Evolutionary conservation across 2,329 filamentous ascomycete genomes (phyloP).

Genomic region (Mariannaea sp.): DNA sequence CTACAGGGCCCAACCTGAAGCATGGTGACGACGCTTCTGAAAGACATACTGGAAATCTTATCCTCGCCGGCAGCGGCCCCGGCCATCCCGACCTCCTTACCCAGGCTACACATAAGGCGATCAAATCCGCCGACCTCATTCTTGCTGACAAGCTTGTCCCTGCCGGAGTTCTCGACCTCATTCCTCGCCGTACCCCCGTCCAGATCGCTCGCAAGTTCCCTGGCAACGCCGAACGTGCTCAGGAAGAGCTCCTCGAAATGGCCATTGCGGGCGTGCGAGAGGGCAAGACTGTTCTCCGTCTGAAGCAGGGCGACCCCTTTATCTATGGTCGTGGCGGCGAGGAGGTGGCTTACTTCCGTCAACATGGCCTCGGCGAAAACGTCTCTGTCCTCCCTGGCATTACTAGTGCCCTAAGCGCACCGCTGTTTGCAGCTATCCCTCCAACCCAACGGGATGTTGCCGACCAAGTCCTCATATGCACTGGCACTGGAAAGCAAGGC

Average conservation of each 20-base stretch:
- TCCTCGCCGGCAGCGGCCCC: slow-evolving; percentile 89
- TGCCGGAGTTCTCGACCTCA: slow-evolving; percentile 81
- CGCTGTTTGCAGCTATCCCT: slow-evolving; percentile 86
- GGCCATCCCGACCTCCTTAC: slow-evolving; percentile 93
- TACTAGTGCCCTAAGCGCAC: slow-evolving; percentile 84
- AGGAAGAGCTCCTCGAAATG: slow-evolving; percentile 82
- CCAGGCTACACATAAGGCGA: slow-evolving; percentile 76
- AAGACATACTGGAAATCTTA: slow-evolving; percentile 67
- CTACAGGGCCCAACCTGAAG: slow-evolving; percentile 34
- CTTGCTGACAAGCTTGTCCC: slow-evolving; percentile 88
- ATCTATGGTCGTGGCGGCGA: slow-evolving; percentile 95
- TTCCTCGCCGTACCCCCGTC: slow-evolving; percentile 86
- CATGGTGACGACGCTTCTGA: slow-evolving; percentile 25
- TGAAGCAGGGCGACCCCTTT: slow-evolving; percentile 97
- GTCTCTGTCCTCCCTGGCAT: slow-evolving; percentile 83
- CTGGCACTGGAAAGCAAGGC: slow-evolving; percentile 91
- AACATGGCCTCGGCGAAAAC: slow-evolving; percentile 67
- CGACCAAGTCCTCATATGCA: slow-evolving; percentile 95
- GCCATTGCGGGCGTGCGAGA: slow-evolving; percentile 68
- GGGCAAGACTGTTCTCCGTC: slow-evolving; percentile 80
- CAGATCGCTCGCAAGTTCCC: slow-evolving; percentile 97
- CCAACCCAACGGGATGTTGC: slow-evolving; percentile 87
- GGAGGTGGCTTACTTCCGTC: slow-evolving; percentile 83
- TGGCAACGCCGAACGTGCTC: slow-evolving; percentile 91
- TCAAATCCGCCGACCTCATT: slow-evolving; percentile 75